A percentile compares a stretch with the other conserved stretches of the same genome.
phyloP scores from a whole-genome alignment of 441 rosid species.

The Pelargonium fulgidum region DNA sequence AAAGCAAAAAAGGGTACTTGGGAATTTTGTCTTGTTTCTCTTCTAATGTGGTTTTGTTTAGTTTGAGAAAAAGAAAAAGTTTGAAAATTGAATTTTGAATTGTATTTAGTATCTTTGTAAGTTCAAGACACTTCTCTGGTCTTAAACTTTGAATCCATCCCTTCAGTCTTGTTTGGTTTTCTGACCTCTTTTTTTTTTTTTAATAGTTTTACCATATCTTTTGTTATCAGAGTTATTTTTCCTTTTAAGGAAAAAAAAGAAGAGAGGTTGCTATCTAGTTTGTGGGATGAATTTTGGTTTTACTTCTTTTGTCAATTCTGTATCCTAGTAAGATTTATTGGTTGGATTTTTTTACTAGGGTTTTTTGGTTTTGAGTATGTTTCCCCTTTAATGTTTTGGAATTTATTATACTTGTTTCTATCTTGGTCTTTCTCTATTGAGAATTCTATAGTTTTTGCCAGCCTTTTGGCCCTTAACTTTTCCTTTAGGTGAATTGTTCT shows the following conservation, averaged over 20 bases:
- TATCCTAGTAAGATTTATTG: neutral
- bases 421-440: too few species aligned
- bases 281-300: neutral
- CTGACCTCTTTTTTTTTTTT: neutral
- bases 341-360: neutral
- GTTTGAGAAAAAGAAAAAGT: neutral
- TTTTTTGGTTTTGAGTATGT: neutral
- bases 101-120: neutral
- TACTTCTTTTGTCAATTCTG: neutral
- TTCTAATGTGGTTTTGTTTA: conserved; percentile 9
- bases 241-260: neutral
- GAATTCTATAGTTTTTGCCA: too few species aligned
- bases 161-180: too few species aligned
- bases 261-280: neutral
- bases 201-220: neutral
- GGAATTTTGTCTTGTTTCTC: neutral
- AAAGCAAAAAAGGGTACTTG: neutral
- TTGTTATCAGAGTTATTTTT: neutral
- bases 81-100: neutral
- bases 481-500: conserved; percentile 21
- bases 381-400: neutral
- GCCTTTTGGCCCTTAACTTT: neutral
- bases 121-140: neutral
- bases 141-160: neutral
- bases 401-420: neutral